Conservation (phyloP, 129 eudicot genomes). For the Chrysanthemum lavandulifolium region DNA sequence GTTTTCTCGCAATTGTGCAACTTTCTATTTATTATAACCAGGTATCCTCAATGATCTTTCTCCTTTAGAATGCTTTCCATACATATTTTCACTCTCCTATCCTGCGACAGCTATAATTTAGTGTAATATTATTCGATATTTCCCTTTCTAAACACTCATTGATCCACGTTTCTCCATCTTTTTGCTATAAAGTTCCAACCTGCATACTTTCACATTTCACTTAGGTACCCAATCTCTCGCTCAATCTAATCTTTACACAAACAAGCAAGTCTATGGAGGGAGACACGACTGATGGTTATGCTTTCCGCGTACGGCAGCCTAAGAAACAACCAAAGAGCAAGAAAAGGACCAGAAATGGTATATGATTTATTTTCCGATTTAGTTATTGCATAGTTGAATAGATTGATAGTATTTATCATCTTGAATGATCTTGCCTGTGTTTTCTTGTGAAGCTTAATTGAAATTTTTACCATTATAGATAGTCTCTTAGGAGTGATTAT, state of each 20-base stretch:
- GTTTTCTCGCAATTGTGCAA: not conserved
- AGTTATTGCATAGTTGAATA: not conserved
- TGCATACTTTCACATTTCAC: not conserved
- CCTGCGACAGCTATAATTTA: not conserved
- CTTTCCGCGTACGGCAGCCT: not conserved
- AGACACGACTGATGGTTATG: not conserved
- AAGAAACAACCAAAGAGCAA: not conserved
- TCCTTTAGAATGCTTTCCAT: no score
- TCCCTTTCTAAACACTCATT: slow-evolving; percentile 5
- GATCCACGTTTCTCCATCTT: not conserved
- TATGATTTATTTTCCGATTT: not conserved
- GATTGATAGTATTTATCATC: not conserved
- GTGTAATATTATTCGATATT: not conserved
- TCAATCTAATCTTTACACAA: not conserved
- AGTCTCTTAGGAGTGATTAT: not conserved
- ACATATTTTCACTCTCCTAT: not conserved
- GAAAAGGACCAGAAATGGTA: slow-evolving; percentile 1
- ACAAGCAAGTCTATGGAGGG: not conserved
- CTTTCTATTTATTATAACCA: not conserved
- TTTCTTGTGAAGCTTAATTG: not conserved
- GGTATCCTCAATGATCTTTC: not conserved
- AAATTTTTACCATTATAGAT: not conserved
- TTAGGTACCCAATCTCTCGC: slow-evolving; percentile 7
- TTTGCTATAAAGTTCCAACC: no score
- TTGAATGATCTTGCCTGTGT: no score